phyloP scores from a whole-genome alignment of 139 green algal species.

The Edaphochlamys debaryana region DNA sequence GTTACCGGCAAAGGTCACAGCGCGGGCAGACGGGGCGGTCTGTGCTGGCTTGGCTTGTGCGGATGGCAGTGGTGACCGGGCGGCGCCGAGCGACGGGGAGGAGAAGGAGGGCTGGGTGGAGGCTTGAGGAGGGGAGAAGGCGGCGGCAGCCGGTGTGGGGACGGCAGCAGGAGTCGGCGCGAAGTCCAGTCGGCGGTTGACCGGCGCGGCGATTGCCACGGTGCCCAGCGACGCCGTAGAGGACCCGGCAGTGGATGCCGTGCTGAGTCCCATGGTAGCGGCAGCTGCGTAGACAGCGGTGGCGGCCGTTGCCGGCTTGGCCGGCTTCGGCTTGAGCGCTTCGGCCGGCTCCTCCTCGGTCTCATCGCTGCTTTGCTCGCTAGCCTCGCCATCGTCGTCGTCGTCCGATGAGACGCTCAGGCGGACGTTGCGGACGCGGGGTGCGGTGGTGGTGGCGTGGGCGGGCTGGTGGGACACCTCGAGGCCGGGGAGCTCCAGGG shows the following conservation, averaged over 20 bases:
- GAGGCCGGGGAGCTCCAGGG: background rate
- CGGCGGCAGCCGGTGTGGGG: too few species aligned
- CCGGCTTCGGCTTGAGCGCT: too few species aligned
- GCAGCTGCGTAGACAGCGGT: background rate
- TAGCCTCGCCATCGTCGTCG: background rate
- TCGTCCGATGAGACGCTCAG: conserved; percentile 19
- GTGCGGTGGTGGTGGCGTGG: too few species aligned
- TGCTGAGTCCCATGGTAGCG: background rate
- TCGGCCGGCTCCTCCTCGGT: too few species aligned
- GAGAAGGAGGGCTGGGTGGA: background rate
- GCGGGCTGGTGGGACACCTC: background rate
- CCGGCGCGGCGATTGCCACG: background rate
- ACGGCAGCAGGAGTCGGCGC: too few species aligned
- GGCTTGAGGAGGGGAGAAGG: too few species aligned
- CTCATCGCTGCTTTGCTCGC: too few species aligned
- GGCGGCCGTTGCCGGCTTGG: background rate
- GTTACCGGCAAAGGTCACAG: background rate
- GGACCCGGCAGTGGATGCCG: background rate
- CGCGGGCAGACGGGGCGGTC: too few species aligned
- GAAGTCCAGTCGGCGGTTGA: background rate
- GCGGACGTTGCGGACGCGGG: background rate
- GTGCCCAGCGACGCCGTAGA: background rate
- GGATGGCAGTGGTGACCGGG: background rate
- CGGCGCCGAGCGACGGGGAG: background rate
- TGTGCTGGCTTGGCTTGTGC: too few species aligned